A percentile compares a stretch with the other conserved stretches of the same genome.
Conservation (phyloP, 441 rosid species). For the Populus hybrid region DNA sequence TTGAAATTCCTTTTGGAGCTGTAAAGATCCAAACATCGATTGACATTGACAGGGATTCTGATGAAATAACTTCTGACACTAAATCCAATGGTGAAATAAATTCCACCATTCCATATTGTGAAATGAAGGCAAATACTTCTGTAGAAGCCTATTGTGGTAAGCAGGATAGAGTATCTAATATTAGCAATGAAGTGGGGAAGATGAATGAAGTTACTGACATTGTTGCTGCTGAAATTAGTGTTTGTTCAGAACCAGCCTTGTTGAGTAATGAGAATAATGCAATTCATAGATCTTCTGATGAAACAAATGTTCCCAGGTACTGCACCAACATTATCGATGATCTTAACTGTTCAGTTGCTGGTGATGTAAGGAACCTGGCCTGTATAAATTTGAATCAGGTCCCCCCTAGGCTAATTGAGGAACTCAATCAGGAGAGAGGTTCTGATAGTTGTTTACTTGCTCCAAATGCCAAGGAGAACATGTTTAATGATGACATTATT, state of each 20-base stretch:
- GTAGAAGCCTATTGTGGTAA: constrained; percentile 10
- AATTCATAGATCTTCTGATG: constrained; percentile 21
- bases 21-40: constrained; percentile 14
- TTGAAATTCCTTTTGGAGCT: constrained; percentile 13
- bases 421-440: constrained; percentile 16
- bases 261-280: constrained; percentile 12
- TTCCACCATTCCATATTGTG: constrained; percentile 3
- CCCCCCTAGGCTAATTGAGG: constrained; percentile 17
- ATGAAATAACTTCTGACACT: constrained; percentile 13
- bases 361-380: constrained; percentile 7
- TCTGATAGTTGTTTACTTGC: constrained; percentile 16
- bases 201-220: constrained; percentile 17
- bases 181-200: constrained; percentile 22
- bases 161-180: constrained; percentile 18
- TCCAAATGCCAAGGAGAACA: constrained; percentile 18
- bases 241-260: constrained; percentile 21
- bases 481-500: constrained; percentile 17
- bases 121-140: constrained; percentile 16
- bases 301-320: constrained; percentile 11
- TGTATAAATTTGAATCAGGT: constrained; percentile 13
- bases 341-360: constrained; percentile 9
- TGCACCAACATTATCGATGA: neutral
- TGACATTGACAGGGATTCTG: constrained; percentile 19
- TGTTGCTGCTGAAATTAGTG: constrained; percentile 19
- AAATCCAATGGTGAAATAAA: constrained; percentile 8